Base-by-base conservation (phyloP, 768 basidiomycete genomes). In the Lentinula sp. region DNA sequence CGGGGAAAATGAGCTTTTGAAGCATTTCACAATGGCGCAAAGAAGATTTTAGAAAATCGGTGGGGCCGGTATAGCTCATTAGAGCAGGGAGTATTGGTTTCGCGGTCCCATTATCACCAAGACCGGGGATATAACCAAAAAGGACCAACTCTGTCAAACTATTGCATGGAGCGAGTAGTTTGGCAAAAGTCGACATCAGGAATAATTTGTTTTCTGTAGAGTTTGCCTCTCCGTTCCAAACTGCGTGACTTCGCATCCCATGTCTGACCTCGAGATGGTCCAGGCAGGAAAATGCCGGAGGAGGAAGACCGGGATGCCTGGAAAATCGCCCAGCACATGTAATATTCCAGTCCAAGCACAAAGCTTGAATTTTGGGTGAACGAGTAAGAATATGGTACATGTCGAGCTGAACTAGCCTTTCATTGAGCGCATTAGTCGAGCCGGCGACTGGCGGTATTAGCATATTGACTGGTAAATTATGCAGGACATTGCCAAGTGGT, bases 321-420 rank as follows among this genome's bases (percentile, higher is more conserved):
- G 66, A 72, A 46, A 66, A 66, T 16, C 69, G 69, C 65, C 78
- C 73, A 16, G 78, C 72, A 48, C 75, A 73, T 18, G 75, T 75
- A 1, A 63, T 32, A 2, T 72, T 75, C 67, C 72, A 76, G 65
- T 81, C 80, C 52, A 81, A 71, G 51, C 73, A 74, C n/a, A 82
- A 68, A n/a, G 71, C 68, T 13, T 71, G 74, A 18, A 82, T 71
- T 2, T 71, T 69, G 10, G 68, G 65, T 0, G 72, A 56, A 13
- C 55, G 55, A 32, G 37, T 32, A 20, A 56, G 37, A 41, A 56
- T 41, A 20, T 42, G 41, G 12, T 41, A 56, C 55, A 56, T 56
- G 41, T 56, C 55, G 20, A 56, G 55, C 7, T 23, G 12, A 7
- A 41, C 15, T 33, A 13, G 55, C 5, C 16, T 78, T 37, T 72